Percentiles rank a stretch among this genome's conserved stretches.
These are phyloP conservation scores for Paramyrothecium sp. DNA, from an alignment of 2,329 filamentous ascomycete species.

Conservation along the genomic window DNA sequence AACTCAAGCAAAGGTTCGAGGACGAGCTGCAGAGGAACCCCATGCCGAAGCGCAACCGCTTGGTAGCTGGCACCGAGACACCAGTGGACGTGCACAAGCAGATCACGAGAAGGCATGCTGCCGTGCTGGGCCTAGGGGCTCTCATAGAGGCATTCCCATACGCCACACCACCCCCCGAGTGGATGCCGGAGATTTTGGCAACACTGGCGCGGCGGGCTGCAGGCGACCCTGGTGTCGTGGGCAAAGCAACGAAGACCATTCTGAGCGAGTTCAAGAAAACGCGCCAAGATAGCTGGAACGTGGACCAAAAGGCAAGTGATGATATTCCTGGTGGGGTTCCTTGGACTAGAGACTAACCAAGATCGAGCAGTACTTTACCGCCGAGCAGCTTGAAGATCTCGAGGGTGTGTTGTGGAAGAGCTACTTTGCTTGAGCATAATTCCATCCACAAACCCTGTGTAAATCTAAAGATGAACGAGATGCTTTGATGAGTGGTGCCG, in stretches of 20 bases:
- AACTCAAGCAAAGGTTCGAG: slow-evolving; percentile 78
- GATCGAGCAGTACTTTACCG: slow-evolving; percentile 68
- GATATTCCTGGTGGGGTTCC: background rate
- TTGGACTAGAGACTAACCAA: slow-evolving; percentile 20
- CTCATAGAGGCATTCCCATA: slow-evolving; percentile 96
- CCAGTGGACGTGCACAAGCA: slow-evolving; percentile 71
- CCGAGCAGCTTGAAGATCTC: slow-evolving; percentile 90
- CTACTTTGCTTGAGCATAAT: slow-evolving; percentile 75
- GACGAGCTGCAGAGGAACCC: slow-evolving; percentile 77
- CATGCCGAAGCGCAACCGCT: slow-evolving; percentile 70
- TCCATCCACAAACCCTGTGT: background rate
- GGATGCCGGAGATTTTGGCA: slow-evolving; percentile 92
- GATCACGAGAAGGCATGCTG: slow-evolving; percentile 81
- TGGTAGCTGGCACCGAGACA: slow-evolving; percentile 64
- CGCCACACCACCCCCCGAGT: slow-evolving; percentile 82
- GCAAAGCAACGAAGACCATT: slow-evolving; percentile 91
- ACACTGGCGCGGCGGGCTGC: slow-evolving; percentile 82
- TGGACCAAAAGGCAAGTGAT: slow-evolving; percentile 86
- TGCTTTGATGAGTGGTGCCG: background rate
- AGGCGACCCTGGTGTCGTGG: slow-evolving; percentile 85
- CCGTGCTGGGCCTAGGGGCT: slow-evolving; percentile 86
- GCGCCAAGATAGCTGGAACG: slow-evolving; percentile 95
- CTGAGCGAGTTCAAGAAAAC: slow-evolving; percentile 99
- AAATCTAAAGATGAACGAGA: background rate
- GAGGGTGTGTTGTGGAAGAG: slow-evolving; percentile 99